These are phyloP conservation scores for Lachnellula suecica DNA, from an alignment of 2,329 filamentous ascomycete genomes.

Conservation along the genomic window DNA sequence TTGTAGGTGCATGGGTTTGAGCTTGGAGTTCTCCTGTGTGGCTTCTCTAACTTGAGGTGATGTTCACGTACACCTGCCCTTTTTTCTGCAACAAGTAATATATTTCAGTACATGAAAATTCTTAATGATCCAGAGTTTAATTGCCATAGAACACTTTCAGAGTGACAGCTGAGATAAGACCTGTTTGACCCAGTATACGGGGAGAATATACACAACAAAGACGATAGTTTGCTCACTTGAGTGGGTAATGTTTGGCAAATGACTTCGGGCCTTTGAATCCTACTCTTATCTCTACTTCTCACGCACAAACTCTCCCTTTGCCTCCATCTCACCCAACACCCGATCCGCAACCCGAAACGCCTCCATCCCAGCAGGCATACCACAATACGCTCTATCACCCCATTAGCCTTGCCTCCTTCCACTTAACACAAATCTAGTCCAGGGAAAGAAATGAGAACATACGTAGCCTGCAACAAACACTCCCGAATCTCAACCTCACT, in stretches of 20 bases:
- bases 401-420: slow-evolving; percentile 9
- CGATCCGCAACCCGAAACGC: slow-evolving; percentile 30
- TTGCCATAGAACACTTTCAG: no score
- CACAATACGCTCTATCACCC: slow-evolving; percentile 28
- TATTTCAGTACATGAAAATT: no score
- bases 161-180: no score
- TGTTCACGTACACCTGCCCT: no score
- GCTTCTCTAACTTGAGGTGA: no score
- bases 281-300: neutral
- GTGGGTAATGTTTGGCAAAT: neutral
- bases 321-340: slow-evolving; percentile 30
- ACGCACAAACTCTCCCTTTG: slow-evolving; percentile 27
- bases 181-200: no score
- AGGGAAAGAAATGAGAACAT: neutral
- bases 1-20: no score
- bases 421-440: neutral
- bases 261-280: neutral
- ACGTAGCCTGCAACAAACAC: slow-evolving; percentile 30
- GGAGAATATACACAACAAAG: neutral
- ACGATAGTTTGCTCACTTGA: neutral
- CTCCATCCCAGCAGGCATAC: slow-evolving; percentile 31
- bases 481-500: slow-evolving; percentile 31
- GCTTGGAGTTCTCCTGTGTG: no score
- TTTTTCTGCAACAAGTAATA: no score
- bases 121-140: no score